These are phyloP conservation scores for Spathaspora passalidarum DNA, from an alignment of 805 yeast species.

Conservation along the genomic window DNA sequence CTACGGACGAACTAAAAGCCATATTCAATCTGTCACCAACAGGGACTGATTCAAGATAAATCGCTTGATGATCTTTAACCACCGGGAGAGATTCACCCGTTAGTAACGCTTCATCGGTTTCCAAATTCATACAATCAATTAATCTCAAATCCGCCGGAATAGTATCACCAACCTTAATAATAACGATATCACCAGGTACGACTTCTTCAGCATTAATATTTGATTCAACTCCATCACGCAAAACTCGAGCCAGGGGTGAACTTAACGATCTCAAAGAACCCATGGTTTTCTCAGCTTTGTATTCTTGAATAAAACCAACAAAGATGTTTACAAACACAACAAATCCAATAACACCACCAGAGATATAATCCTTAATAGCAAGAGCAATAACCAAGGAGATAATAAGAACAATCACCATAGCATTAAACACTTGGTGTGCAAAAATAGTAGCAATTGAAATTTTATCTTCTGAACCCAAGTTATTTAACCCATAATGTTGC, in stretches of 20 bases:
- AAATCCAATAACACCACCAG: conserved; percentile 76
- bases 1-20: conserved; percentile 68
- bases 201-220: conserved; percentile 61
- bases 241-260: conserved; percentile 68
- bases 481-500: conserved; percentile 52
- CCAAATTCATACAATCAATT: conserved; percentile 57
- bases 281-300: conserved; percentile 76
- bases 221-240: conserved; percentile 55
- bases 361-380: conserved; percentile 74
- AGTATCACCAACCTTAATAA: conserved; percentile 67
- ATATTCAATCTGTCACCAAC: conserved; percentile 74
- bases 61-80: conserved; percentile 45
- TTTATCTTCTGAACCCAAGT: conserved; percentile 56
- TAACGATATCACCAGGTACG: conserved; percentile 72
- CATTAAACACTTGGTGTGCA: conserved; percentile 68
- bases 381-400: conserved; percentile 69
- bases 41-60: conserved; percentile 44
- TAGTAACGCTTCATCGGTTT: conserved; percentile 65
- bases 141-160: conserved; percentile 72
- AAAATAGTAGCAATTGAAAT: conserved; percentile 54
- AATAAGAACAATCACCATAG: conserved; percentile 72
- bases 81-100: conserved; percentile 69
- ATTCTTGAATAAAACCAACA: conserved; percentile 70
- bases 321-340: conserved; percentile 62
- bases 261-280: conserved; percentile 64